phyloP scores from a whole-genome alignment of 2,329 filamentous ascomycete genomes.

The Pseudocercospora fuligena region DNA sequence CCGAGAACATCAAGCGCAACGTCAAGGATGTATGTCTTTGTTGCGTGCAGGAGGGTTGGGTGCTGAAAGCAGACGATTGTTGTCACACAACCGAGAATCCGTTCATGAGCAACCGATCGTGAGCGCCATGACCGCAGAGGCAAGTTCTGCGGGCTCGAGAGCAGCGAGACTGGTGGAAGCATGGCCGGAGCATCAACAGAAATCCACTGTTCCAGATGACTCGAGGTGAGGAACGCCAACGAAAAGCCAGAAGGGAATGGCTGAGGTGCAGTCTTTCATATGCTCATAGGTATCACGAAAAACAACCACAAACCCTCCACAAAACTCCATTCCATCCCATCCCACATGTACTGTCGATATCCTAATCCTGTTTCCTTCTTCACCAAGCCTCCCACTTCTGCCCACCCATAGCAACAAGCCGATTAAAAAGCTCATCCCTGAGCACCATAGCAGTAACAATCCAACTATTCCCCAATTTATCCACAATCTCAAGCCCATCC shows the following conservation, averaged over 20 bases:
- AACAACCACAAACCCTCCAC: background rate
- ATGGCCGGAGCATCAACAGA: no score
- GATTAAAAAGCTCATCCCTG: slow-evolving; percentile 80
- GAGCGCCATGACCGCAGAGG: no score
- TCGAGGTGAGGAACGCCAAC: background rate
- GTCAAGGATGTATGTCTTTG: background rate
- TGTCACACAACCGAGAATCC: background rate
- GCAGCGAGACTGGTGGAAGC: no score
- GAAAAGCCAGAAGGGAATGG: background rate
- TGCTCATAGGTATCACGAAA: slow-evolving; percentile 6
- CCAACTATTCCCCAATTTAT: slow-evolving; percentile 59
- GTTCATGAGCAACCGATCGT: no score
- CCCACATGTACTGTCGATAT: slow-evolving; percentile 21
- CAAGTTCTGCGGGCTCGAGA: no score
- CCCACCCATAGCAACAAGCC: slow-evolving; percentile 73
- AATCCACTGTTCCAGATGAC: background rate
- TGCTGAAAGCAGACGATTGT: background rate
- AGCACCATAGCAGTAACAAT: slow-evolving; percentile 73
- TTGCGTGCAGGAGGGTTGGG: background rate
- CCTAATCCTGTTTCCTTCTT: slow-evolving; percentile 10
- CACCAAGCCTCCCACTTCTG: slow-evolving; percentile 86
- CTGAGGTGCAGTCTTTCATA: background rate
- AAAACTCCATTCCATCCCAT: background rate
- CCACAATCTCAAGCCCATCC: slow-evolving; percentile 72
- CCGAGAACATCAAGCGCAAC: background rate